phyloP scores from a whole-genome alignment of 805 yeast genomes.

The Candida piceae region DNA sequence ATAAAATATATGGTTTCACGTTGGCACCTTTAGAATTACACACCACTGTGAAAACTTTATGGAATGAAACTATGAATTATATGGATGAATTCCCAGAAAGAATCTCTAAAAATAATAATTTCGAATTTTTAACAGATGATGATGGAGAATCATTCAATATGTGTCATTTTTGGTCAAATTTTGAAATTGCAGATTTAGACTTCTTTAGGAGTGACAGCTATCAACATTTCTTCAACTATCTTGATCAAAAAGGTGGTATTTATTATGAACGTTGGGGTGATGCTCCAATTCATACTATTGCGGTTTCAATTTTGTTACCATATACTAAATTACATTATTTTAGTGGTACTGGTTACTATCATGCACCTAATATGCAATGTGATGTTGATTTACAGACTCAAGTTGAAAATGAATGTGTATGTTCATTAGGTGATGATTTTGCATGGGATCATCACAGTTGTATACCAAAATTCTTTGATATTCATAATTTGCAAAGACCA shows the following conservation, averaged over 20 bases:
- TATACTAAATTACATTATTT: constrained; percentile 32
- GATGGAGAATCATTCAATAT: constrained; percentile 40
- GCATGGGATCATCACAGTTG: constrained; percentile 49
- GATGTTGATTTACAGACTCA: constrained; percentile 46
- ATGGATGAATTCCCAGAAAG: constrained; percentile 40
- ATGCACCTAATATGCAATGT: constrained; percentile 54
- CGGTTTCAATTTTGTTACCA: constrained; percentile 27
- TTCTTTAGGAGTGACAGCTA: constrained; percentile 56
- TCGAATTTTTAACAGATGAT: constrained; percentile 45
- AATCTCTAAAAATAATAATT: constrained; percentile 43
- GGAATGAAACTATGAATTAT: constrained; percentile 44
- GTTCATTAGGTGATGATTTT: constrained; percentile 44
- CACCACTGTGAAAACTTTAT: constrained; percentile 45
- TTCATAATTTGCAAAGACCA: constrained; percentile 28
- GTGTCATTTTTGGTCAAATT: constrained; percentile 65
- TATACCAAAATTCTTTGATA: constrained; percentile 39
- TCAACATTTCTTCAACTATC: constrained; percentile 47
- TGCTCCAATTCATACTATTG: constrained; percentile 30
- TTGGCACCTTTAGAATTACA: constrained; percentile 48
- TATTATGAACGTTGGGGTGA: constrained; percentile 66
- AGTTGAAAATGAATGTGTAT: constrained; percentile 43
- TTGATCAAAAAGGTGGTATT: constrained; percentile 60
- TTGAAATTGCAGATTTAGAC: constrained; percentile 55
- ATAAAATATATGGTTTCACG: constrained; percentile 47
- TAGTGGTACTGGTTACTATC: constrained; percentile 49